These are phyloP conservation scores for Lipomyces chichibuensis DNA, from an alignment of 805 yeast species.

Conservation along the genomic window DNA sequence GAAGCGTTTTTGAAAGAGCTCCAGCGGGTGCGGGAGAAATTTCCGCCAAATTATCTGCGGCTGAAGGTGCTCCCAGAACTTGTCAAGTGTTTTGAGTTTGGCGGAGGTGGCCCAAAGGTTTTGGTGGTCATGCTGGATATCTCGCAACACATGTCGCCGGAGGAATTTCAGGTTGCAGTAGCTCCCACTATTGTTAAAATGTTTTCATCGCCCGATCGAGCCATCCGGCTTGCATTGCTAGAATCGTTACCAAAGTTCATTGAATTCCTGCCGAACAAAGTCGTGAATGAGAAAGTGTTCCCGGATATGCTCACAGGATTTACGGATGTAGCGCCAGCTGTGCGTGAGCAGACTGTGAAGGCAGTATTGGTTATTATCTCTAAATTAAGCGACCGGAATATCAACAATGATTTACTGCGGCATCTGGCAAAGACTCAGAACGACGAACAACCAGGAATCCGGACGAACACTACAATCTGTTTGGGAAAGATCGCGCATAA, in stretches of 20 bases:
- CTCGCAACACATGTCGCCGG: constrained; percentile 41
- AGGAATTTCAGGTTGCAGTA: constrained; percentile 49
- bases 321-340: constrained; percentile 77
- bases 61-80: constrained; percentile 73
- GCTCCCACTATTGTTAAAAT: constrained; percentile 68
- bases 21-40: constrained; percentile 44
- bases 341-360: constrained; percentile 78
- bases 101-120: constrained; percentile 42
- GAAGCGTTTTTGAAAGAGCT: constrained; percentile 50
- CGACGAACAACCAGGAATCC: constrained; percentile 73
- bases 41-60: constrained; percentile 60
- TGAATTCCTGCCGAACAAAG: constrained; percentile 56
- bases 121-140: constrained; percentile 43
- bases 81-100: constrained; percentile 48
- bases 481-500: constrained; percentile 65
- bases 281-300: constrained; percentile 71
- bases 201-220: constrained; percentile 71
- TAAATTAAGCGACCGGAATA: constrained; percentile 60
- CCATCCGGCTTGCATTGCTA: constrained; percentile 72
- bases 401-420: constrained; percentile 82
- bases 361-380: constrained; percentile 50
- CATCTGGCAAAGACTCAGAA: constrained; percentile 78
- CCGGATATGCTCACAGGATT: constrained; percentile 76
- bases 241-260: constrained; percentile 62
- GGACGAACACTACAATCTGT: constrained; percentile 75